Evolutionary conservation across 352 stramenopile genomes (phyloP), one percentile per base, ranked within the genome.

Genomic region (Proteromonas lacertae): DNA sequence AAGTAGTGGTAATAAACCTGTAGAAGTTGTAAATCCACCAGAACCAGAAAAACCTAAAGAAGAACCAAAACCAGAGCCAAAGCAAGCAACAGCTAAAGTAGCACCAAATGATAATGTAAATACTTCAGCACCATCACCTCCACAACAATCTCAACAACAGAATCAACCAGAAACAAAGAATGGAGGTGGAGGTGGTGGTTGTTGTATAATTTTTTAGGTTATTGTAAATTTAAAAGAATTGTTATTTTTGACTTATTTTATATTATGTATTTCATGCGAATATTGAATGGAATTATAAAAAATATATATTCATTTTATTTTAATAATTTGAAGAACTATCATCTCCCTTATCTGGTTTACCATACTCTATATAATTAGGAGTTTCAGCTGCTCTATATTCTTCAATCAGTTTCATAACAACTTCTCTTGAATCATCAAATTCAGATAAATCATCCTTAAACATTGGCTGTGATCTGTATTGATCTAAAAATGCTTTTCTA

Each of bases 401-500:
- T 38, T 78, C 62, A 30, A 71, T 60, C n/a, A 78, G 44, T 31
- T 52, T 54, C 32, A 60, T 55, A 9, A 78, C 63, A 13, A 67
- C 64, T 39, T 74, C 65, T 26, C 65, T 23, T 6, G 60, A 46
- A 34, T 53, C 41, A 46, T 78, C 65, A 43, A 78, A 78, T 41
- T 78, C 65, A 43, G 74, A 61, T 31, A 78, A 52, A 29, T 57
- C 66, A 50, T 75, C 60, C 25, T 50, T 37, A 52, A 96, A 98
- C 64, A 96, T 92, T 26, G 82, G 78, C 45, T 95, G 71, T 50
- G 83, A 77, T 35, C 76, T 61, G 66, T 96, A 98, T 47, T 94
- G 91, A 42, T 96, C 79, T 32, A 98, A 72, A 62, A 96, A 98
- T 21, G 84, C 84, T 49, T 93, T 92, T 39, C 88, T 56, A 45